Base-by-base conservation (phyloP, 768 basidiomycete genomes). In the Xerocomus potaroensis region DNA sequence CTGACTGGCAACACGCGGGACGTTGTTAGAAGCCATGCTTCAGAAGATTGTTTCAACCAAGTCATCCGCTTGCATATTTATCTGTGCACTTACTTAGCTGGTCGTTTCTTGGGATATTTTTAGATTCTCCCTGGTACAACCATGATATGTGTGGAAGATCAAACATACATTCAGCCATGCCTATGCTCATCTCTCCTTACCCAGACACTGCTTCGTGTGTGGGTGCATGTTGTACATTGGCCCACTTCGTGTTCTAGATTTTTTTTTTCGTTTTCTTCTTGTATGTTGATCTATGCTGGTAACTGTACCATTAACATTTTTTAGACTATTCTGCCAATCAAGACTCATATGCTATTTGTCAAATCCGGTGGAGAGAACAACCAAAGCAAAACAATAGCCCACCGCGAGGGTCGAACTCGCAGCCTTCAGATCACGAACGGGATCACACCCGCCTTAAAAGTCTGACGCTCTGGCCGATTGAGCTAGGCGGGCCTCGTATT, bases 391-490 rank as follows among this genome's bases (percentile, higher is more conserved):
- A 47, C 8, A 37, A 16, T 79, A 83, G 81, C 81, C 82, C 81
- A 82, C 80, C 81, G 82, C 82, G 82, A 81, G 82, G 81, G 75
- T 84, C 82, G 82, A 84, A 84, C 82, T 81, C 82, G 82, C 82
- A 84, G 79, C 82, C 82, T 84, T 84, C 79, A 84, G 82, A 84
- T 83, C 42, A 48, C 58, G 3, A 39, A 41, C 41, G 49, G 61
- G 39, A 49, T 43, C 27, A 36, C 1, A 1, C 62, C 64, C 63
- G 62, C 62, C 64, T 49, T 65, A 65, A 65, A 65, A 77, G 75
- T 77, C 75, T 76, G 76, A 77, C 76, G 75, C 75, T 77, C 76
- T 77, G 74, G 67, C 75, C 75, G 61, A 77, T 76, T 77, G 76
- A 77, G 75, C 76, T 77, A 77, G 75, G 73, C 75, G 73, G 76